Base-by-base conservation (phyloP, 371 early-diverging fungal genomes). In the Encephalitozoon intestinalis region DNA sequence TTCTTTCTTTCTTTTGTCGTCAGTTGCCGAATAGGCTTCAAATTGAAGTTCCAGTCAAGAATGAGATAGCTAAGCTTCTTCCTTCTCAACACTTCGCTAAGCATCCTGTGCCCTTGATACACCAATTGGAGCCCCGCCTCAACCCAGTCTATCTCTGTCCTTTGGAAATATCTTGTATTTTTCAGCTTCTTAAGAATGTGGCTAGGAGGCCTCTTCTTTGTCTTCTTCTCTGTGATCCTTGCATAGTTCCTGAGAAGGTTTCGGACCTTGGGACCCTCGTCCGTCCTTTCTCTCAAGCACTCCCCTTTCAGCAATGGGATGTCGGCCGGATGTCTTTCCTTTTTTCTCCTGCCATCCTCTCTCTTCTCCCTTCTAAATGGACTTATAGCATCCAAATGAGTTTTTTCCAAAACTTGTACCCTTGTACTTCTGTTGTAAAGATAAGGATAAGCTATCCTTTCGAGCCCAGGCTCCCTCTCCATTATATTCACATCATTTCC, bases 1-100 rank as follows among this genome's bases (percentile, higher is more conserved):
- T 94, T 96, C 84, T 99, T 99, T 80, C 96, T 89, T 84, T 99
- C 98, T 86, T 97, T 97, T 41, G 99, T 99, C 7, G 95, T 96
- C 68, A 99, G 87, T 8, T 93, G 92, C 86, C 95, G 93, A 79
- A 92, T 91, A 15, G 93, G 93, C 84, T 94, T 94, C 74, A 97
- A 87, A 85, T 94, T 94, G 84, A 96, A 96, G 86, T 96, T 95
- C 86, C 94, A 93, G 86, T 95, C 96, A 73, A 99, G 85, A 81
- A 93, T 93, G 67, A 96, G 87, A 81, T 94, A 96, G 84, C 92
- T 93, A 77, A 96, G 91, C 92, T 87, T 95, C 69, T 76, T 95
- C 77, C 95, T 90, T 85, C 93, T 94, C 81, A 97, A 92, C 72
- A 96, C 84, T 40, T 96, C 87, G 81, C 94, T 95, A 71, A 98